Base-by-base conservation (phyloP, 176 grass and related monocot genomes). In the Poa annua region DNA sequence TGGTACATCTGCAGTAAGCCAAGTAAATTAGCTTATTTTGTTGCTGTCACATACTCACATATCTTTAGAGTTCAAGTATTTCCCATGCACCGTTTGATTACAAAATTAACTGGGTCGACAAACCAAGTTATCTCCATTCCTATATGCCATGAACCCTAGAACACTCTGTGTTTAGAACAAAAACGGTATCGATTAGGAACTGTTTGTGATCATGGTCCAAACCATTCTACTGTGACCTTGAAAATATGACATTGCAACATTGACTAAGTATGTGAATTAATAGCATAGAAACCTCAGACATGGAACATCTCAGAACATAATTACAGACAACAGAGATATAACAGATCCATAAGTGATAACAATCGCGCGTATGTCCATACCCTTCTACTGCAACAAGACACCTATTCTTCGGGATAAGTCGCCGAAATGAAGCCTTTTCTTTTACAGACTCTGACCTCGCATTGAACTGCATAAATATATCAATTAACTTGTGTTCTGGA, bases 331-430 rank as follows among this genome's bases (percentile, higher is more conserved):
- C 53, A 61, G 29, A 50, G 11, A 69, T 80, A 75, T 69, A 66
- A 34, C 39, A 42, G 10, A 73, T 59, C 39, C 8, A 85, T 44
- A 77, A 57, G 39, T 55, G 32, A 47, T 36, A 76, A 61, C 20
- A 59, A 19, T 74, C 9, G 22, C 45, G 38, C 45, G 66, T 65
- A 49, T 68, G 73, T 75, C 2, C 84, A 87, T 95, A 98, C 95
- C 95, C 95, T 94, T 94, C 92, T 86, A 91, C 90, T 82, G 95
- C 90, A 70, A 91, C 86, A 61, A 98, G 75, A 52, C 95, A 98
- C 78, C 95, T 89, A 83, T 98, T 94, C 42, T 88, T 87, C 74
- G 88, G 85, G 77, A 98, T 83, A 86, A 98, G 72, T 80, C 92
- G 86, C 22, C 88, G 70, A 89, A 98, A 98, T 48, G 95, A 98